A percentile compares a stretch with the other conserved stretches of the same genome.
phyloP scores from a whole-genome alignment of 129 eudicot species.

The Heracleum sosnowskyi region DNA sequence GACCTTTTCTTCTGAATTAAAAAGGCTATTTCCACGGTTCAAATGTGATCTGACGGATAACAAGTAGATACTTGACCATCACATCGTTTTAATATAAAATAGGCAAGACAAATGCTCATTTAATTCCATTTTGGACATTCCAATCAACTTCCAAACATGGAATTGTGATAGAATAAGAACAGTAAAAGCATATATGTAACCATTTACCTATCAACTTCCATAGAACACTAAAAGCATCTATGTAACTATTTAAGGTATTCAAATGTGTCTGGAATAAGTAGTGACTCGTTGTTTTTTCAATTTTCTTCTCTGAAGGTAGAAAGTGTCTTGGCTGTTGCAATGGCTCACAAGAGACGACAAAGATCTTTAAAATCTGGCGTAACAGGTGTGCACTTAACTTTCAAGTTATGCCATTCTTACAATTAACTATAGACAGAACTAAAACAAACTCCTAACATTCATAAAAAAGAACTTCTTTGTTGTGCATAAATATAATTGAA shows the following conservation, averaged over 20 bases:
- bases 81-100: neutral
- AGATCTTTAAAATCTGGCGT: conserved; percentile 29
- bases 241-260: neutral
- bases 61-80: neutral
- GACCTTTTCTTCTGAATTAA: neutral
- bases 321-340: conserved; percentile 62
- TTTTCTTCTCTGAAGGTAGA: conserved; percentile 47
- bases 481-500: no score
- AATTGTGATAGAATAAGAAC: neutral
- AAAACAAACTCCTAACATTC: neutral
- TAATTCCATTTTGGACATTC: neutral
- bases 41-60: neutral
- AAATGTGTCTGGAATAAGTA: neutral
- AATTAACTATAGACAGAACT: neutral
- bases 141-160: neutral
- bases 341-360: conserved; percentile 66
- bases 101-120: neutral
- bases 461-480: neutral
- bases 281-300: neutral
- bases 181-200: no score
- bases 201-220: neutral
- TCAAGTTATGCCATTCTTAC: neutral
- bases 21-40: neutral
- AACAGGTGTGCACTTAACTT: conserved; percentile 16
- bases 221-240: neutral